phyloP scores from a whole-genome alignment of 2,329 filamentous ascomycete species.

The Graphiopsis chlorocephala region DNA sequence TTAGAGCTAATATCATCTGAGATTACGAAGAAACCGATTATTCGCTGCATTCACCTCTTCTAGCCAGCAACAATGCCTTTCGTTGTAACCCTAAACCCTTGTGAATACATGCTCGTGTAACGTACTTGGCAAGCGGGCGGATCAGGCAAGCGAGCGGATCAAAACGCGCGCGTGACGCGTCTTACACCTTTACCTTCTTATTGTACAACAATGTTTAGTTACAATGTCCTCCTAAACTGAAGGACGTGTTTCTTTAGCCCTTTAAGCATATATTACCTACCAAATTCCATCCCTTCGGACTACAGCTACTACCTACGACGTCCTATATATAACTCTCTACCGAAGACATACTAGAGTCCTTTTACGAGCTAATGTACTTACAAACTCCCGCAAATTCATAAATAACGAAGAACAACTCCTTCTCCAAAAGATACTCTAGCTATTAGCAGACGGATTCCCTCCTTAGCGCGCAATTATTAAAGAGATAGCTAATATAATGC shows the following conservation, averaged over 20 bases:
- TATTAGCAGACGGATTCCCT: too few species aligned
- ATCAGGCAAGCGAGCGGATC: too few species aligned
- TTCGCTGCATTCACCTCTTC: background rate
- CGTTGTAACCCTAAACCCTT: background rate
- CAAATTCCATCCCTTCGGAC: conserved; percentile 6
- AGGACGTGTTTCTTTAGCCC: conserved; percentile 1
- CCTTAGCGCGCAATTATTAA: too few species aligned
- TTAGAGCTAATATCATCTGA: background rate
- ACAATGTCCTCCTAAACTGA: too few species aligned
- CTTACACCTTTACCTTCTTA: too few species aligned
- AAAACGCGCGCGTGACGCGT: too few species aligned
- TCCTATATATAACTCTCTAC: background rate
- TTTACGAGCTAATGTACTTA: background rate
- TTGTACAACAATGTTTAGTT: too few species aligned
- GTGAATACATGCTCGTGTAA: background rate
- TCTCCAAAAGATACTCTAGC: too few species aligned
- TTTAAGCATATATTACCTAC: background rate
- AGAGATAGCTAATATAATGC: too few species aligned
- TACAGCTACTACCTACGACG: conserved; percentile 5
- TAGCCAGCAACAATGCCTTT: background rate
- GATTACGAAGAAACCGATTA: background rate
- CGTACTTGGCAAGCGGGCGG: too few species aligned
- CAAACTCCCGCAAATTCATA: conserved; percentile 10
- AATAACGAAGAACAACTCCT: background rate
- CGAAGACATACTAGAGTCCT: background rate